Conservation (phyloP, 345 rosid species). For the Salix suchowensis region DNA sequence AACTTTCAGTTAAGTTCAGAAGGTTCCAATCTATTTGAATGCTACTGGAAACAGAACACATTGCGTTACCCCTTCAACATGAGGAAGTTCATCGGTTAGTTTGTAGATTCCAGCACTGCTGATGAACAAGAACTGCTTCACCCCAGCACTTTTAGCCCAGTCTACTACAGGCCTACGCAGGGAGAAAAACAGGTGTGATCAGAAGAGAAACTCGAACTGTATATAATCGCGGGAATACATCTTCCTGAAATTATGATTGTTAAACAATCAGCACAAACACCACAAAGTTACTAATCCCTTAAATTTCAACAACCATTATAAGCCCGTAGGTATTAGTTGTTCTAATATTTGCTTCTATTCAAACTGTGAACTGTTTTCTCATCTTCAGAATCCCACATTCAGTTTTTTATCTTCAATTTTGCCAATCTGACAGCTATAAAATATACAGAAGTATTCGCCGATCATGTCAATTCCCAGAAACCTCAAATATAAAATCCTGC, state of each 20-base stretch:
- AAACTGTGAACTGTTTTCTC: not conserved
- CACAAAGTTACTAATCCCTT: not conserved
- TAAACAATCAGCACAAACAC: not conserved
- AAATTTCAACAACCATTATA: not conserved
- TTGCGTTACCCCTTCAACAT: conserved; percentile 71
- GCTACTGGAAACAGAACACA: not conserved
- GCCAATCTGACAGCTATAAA: not conserved
- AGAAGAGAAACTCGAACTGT: not conserved
- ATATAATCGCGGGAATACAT: not conserved
- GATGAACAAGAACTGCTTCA: conserved; percentile 77
- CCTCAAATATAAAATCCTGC: not conserved
- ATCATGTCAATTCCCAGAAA: not conserved
- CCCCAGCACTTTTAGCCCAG: conserved; percentile 83
- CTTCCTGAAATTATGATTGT: not conserved
- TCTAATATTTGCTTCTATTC: not conserved
- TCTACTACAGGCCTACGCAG: conserved; percentile 67
- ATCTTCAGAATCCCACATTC: not conserved
- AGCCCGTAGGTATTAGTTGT: not conserved
- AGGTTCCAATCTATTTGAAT: not conserved
- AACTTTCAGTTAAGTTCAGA: not conserved
- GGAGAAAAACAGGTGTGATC: not conserved
- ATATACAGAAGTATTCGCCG: not conserved
- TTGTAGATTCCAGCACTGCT: conserved; percentile 96
- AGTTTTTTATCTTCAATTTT: not conserved
- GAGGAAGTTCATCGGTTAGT: conserved; percentile 88